These are phyloP conservation scores for Striga hermonthica DNA, from an alignment of 305 asterid species.

Conservation along the genomic window DNA sequence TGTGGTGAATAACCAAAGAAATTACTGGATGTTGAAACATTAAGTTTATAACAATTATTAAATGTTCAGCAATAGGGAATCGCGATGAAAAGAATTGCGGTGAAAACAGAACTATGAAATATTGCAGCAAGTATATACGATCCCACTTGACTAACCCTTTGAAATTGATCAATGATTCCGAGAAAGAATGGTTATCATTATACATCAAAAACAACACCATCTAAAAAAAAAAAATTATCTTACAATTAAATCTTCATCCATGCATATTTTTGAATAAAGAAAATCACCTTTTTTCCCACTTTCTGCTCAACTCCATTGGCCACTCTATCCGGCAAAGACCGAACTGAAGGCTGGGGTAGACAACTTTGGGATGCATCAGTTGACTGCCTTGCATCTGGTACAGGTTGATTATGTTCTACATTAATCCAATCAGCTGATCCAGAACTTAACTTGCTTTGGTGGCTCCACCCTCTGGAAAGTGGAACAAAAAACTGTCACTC, in stretches of 20 bases:
- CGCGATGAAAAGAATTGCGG: too few species aligned
- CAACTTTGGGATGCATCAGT: conserved; percentile 41
- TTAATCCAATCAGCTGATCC: conserved; percentile 43
- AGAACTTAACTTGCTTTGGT: conserved; percentile 44
- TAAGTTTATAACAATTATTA: too few species aligned
- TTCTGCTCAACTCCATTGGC: conserved; percentile 36
- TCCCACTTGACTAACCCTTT: background rate
- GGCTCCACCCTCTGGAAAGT: conserved; percentile 48
- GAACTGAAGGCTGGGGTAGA: conserved; percentile 35
- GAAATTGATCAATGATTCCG: background rate
- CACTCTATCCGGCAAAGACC: conserved; percentile 39
- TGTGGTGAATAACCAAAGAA: conserved; percentile 6
- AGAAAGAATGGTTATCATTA: too few species aligned
- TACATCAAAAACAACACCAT: background rate
- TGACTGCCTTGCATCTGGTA: conserved; percentile 36
- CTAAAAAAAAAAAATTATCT: background rate
- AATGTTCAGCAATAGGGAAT: too few species aligned
- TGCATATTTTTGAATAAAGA: conserved; percentile 27
- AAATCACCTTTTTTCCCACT: conserved; percentile 55
- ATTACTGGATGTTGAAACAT: conserved; percentile 5
- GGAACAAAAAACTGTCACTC: conserved; percentile 25
- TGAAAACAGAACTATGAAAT: too few species aligned
- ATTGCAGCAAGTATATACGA: too few species aligned
- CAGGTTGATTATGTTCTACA: conserved; percentile 48
- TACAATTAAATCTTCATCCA: background rate